Evolutionary conservation across 73 alveolate species (phyloP).

Genomic region (Blepharisma stoltei): DNA sequence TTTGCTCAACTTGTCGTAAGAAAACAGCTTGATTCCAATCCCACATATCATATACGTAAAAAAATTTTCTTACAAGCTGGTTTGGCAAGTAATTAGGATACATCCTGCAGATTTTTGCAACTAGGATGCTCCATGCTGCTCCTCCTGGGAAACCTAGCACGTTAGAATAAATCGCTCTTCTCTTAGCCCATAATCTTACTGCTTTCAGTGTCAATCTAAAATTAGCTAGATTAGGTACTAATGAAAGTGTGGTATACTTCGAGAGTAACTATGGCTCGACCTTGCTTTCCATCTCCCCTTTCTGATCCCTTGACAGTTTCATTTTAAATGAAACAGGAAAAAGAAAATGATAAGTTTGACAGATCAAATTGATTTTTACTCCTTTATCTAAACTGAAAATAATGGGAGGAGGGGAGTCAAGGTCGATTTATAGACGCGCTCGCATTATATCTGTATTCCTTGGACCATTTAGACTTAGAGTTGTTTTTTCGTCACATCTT

Average conservation of each 20-base stretch:
- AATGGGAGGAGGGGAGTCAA: too few species aligned
- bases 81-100: conserved; percentile 79
- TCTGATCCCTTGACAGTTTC: too few species aligned
- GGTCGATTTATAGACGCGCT: too few species aligned
- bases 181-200: conserved; percentile 89
- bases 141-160: conserved; percentile 93
- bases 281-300: too few species aligned
- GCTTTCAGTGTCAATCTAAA: conserved; percentile 80
- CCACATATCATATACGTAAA: conserved; percentile 69
- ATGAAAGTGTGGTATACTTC: conserved; percentile 55
- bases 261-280: too few species aligned
- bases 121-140: conserved; percentile 90
- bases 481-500: conserved; percentile 72
- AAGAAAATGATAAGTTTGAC: too few species aligned
- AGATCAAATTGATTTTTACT: too few species aligned
- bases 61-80: conserved; percentile 73
- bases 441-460: conserved; percentile 87
- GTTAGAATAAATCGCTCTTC: conserved; percentile 83
- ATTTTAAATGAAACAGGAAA: too few species aligned
- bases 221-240: conserved; percentile 67
- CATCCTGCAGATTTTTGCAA: conserved; percentile 76
- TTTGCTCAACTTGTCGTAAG: conserved; percentile 55
- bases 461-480: conserved; percentile 83
- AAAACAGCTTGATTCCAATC: conserved; percentile 88
- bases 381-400: too few species aligned